These are phyloP conservation scores for Pyrenopolyporus hunteri DNA, from an alignment of 495 filamentous ascomycete species.

Conservation along the genomic window DNA sequence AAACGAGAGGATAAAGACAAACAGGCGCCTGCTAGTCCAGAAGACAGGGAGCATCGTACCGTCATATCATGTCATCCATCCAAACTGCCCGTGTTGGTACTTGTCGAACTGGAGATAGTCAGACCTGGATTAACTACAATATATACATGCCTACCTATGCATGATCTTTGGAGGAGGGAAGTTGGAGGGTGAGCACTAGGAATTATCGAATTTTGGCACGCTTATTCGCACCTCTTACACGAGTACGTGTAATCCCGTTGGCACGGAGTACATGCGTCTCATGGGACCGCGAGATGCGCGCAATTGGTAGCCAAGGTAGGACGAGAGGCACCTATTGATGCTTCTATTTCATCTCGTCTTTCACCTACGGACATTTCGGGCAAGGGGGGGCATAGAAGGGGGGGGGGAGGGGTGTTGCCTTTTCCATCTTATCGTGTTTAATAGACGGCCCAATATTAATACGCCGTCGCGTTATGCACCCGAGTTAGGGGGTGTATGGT, in stretches of 20 bases:
- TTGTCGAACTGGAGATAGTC: conserved; percentile 31
- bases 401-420: too few relatives aligned
- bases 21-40: conserved; percentile 12
- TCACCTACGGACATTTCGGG: conserved; percentile 22
- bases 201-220: conserved; percentile 26
- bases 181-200: conserved; percentile 29
- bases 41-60: conserved; percentile 17
- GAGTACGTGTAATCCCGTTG: conserved; percentile 24
- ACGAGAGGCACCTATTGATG: conserved; percentile 23
- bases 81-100: conserved; percentile 14
- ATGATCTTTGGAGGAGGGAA: conserved; percentile 19
- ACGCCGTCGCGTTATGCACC: conserved; percentile 28
- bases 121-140: conserved; percentile 21
- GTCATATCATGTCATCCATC: conserved; percentile 35
- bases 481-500: conserved; percentile 11
- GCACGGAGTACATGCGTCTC: conserved; percentile 33
- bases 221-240: conserved; percentile 21
- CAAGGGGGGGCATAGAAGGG: conserved; percentile 14
- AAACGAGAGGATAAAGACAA: too few relatives aligned
- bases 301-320: conserved; percentile 24
- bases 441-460: conserved; percentile 32
- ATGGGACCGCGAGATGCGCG: conserved; percentile 7
- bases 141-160: conserved; percentile 10
- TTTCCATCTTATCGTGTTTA: conserved; percentile 23
- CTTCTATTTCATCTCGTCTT: conserved; percentile 22